Base-by-base conservation (phyloP, 768 basidiomycete species). In the Infundibulicybe gibba region DNA sequence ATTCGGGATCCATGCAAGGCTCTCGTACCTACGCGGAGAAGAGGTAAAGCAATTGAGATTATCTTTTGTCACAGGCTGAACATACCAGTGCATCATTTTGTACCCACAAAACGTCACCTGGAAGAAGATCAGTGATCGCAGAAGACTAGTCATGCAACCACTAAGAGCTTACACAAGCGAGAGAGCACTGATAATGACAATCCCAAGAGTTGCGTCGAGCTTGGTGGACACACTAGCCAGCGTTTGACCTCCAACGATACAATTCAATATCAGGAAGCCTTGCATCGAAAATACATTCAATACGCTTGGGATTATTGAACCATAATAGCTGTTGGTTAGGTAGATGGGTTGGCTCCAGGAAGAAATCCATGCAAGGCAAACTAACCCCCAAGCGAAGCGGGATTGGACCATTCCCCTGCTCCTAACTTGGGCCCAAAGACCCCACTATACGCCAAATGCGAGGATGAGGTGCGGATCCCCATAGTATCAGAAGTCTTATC, bases 371-470 rank as follows among this genome's bases (percentile, higher is more conserved):
- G 40, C 37, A 32, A 43, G 33, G 41, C 3, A 40, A 32, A 13
- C 53, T 56, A 44, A 67, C 63, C 62, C 61, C 59, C 60, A 63
- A 17, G 65, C 53, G 47, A 60, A 61, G n/a, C 52, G 53, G 57
- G 85, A 80, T 49, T 81, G 76, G 17, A 89, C 80, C 87, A 92
- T 88, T 46, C 85, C 85, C 15, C 90, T 57, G 85, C 77, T n/a
- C 90, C 90, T 1, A 87, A 68, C 59, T 81, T 83, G 0, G 90
- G 87, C 10, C 90, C 88, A 66, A 87, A 89, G 3, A 83, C 80
- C n/a, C 68, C 69, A 46, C 75, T 75, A 42, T 15, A 44, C 15
- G 25, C 8, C 25, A 8, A 25, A 25, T 8, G 25, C 8, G 41
- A 37, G 32, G 15, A 46, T 32, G 9, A 48, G 40, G 34, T 38